A percentile compares a stretch with the other conserved stretches of the same genome.
phyloP scores from a whole-genome alignment of 1,139 yeast genomes.

The Scheffersomyces lignicola region DNA sequence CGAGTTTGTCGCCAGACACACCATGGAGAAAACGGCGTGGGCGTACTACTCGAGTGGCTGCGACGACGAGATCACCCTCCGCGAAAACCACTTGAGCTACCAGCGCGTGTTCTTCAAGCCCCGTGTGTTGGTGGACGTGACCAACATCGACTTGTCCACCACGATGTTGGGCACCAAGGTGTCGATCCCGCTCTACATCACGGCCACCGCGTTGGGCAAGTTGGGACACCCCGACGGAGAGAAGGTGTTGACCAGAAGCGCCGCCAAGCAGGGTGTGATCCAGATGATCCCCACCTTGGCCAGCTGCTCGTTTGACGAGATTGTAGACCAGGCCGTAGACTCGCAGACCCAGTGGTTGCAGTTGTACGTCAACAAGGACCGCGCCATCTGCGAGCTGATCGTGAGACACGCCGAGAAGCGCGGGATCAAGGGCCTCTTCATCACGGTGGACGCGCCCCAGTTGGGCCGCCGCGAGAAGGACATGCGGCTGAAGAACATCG shows the following conservation, averaged over 20 bases:
- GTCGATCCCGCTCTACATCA: conserved; percentile 64
- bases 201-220: conserved; percentile 81
- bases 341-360: conserved; percentile 83
- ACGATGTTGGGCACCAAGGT: conserved; percentile 41
- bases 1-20: conserved; percentile 77
- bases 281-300: conserved; percentile 86
- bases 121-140: conserved; percentile 71
- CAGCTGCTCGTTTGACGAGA: conserved; percentile 72
- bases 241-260: conserved; percentile 70
- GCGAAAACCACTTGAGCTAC: conserved; percentile 88
- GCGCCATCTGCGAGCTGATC: conserved; percentile 53
- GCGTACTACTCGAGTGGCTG: conserved; percentile 90
- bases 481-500: conserved; percentile 38
- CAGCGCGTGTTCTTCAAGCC: conserved; percentile 88
- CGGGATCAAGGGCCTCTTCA: conserved; percentile 77
- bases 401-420: conserved; percentile 71
- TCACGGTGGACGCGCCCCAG: conserved; percentile 94
- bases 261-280: conserved; percentile 63
- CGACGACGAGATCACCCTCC: conserved; percentile 85
- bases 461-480: conserved; percentile 89
- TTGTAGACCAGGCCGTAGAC: conserved; percentile 54
- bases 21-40: conserved; percentile 77
- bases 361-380: conserved; percentile 72
- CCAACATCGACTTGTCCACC: conserved; percentile 36
- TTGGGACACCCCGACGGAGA: conserved; percentile 82